Base-by-base conservation (phyloP, 1,284 basidiomycete genomes). In the Naganishia albida region DNA sequence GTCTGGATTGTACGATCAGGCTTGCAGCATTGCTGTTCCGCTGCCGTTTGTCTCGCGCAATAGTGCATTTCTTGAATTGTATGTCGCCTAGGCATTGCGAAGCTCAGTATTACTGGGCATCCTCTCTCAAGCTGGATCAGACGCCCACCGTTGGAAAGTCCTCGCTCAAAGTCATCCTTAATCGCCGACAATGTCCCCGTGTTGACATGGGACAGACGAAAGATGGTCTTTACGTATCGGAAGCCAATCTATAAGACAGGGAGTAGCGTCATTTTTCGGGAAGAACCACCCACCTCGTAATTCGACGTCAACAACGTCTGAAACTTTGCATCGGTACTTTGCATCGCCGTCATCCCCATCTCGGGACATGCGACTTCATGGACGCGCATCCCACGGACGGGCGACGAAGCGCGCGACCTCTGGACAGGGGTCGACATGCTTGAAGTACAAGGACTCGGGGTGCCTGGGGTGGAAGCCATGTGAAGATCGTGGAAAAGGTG, bases 241-340 rank as follows among this genome's bases (percentile, higher is more conserved):
- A 40, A 43, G 23, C 12, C n/a, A n/a, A 15, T 18, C 30, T 34
- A 15, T 7, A 10, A 6, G 18, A 1, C 8, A 38, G 34, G 34
- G 6, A 34, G 34, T 10, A 34, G 34, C 6, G 10, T 10, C 4
- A 34, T 10, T 6, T 34, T 4, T 6, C 34, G 10, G 10, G 4
- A 10, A 20, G 16, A 20, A 18, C 42, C 10, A 39, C 56, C n/a
- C 43, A 59, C 56, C 38, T 59, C 56, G 20, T 49, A 59, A 12
- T 48, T 44, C 4, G 56, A 59, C 20, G 28, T 30, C 30, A 59
- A n/a, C n/a, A n/a, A 34, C 18, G 44, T 49, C 46, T 59, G 56
- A 23, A 49, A 59, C n/a, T 59, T 59, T 25, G 56, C 56, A 49
- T 59, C 56, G 10, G 16, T 25, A 38, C 56, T 49, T n/a, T 59